These are phyloP conservation scores for Dacryopinax primogenitus DNA, from an alignment of 768 basidiomycete species.

Conservation along the genomic window DNA sequence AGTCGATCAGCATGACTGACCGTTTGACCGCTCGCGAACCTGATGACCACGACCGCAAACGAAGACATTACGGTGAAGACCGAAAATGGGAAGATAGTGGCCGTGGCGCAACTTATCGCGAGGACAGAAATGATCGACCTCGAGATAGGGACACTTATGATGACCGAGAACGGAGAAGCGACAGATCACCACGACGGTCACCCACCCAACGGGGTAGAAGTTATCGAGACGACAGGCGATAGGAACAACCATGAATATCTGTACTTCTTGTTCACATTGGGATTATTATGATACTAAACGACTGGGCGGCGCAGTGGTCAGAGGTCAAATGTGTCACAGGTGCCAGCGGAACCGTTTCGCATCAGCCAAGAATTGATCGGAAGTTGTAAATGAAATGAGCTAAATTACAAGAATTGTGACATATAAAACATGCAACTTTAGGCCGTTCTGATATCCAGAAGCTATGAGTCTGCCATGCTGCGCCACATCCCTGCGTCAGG, in stretches of 20 bases:
- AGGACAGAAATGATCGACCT: not conserved
- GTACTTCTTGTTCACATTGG: not conserved
- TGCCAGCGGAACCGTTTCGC: not conserved
- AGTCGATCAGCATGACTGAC: not conserved
- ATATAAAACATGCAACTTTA: not conserved
- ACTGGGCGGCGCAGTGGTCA: too few relatives aligned
- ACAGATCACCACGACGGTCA: not conserved
- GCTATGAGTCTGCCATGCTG: not conserved
- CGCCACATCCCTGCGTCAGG: conserved; percentile 7
- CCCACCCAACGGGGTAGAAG: not conserved
- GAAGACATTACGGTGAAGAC: not conserved
- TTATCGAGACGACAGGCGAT: not conserved
- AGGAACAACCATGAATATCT: not conserved
- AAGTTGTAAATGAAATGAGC: not conserved
- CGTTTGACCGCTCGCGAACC: conserved; percentile 1
- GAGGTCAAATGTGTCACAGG: too few relatives aligned
- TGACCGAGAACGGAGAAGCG: not conserved
- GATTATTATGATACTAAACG: too few relatives aligned
- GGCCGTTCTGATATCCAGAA: not conserved
- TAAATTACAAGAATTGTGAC: conserved; percentile 9
- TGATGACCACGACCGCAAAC: conserved; percentile 8
- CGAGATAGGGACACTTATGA: not conserved
- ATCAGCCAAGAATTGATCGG: too few relatives aligned
- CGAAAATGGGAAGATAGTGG: not conserved
- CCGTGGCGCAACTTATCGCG: not conserved